Percentiles rank a stretch among this genome's conserved stretches.
Evolutionary conservation across 1,139 yeast genomes (phyloP).

Genomic region (Magnusiomyces clavatus): DNA sequence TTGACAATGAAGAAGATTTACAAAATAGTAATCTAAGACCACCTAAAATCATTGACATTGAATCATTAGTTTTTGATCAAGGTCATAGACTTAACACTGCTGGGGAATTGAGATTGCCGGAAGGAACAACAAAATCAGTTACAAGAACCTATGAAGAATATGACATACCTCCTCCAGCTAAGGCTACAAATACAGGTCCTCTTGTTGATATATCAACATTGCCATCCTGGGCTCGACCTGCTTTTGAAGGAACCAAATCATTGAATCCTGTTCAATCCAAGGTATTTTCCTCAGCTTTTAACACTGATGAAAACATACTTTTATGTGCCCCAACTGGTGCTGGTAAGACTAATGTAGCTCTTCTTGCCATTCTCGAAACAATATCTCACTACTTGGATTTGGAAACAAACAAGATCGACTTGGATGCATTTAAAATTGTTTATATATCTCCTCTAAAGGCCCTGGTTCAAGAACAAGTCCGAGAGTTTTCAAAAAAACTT

Average conservation of each 20-base stretch:
- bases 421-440: conserved; percentile 64
- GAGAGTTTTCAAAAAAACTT: conserved; percentile 72
- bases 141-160: conserved; percentile 77
- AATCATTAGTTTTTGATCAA: conserved; percentile 57
- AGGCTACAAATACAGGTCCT: conserved; percentile 37
- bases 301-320: conserved; percentile 60
- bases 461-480: conserved; percentile 87
- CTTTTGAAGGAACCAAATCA: conserved; percentile 53
- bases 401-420: conserved; percentile 42
- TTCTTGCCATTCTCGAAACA: conserved; percentile 63
- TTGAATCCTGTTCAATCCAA: conserved; percentile 80
- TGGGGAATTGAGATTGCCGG: conserved; percentile 64
- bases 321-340: conserved; percentile 99
- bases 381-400: conserved; percentile 47
- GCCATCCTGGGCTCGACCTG: conserved; percentile 77
- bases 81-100: conserved; percentile 64
- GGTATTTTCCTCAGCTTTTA: conserved; percentile 71
- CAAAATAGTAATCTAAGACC: conserved; percentile 23
- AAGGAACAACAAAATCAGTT: conserved; percentile 72
- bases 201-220: conserved; percentile 53
- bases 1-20: conserved; percentile 22
- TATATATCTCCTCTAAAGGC: conserved; percentile 95
- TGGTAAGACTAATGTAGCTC: conserved; percentile 94
- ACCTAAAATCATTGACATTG: conserved; percentile 59
- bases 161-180: conserved; percentile 71